Percentiles rank a stretch among this genome's conserved stretches.
Conservation (phyloP, 2,329 filamentous ascomycete genomes). For the Clarireedia hainanense region DNA sequence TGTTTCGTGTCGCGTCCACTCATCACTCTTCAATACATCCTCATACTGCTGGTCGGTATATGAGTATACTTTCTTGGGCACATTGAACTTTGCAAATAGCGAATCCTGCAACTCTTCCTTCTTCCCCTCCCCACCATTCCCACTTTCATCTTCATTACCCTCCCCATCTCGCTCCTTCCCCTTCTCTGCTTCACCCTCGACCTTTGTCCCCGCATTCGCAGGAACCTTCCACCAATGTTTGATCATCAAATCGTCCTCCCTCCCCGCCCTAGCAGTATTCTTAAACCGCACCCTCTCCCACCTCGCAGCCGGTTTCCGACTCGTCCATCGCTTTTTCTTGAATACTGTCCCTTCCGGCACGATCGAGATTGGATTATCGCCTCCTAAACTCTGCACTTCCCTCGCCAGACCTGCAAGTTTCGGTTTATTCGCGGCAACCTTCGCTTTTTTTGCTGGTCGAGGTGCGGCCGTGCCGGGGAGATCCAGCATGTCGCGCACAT, state of each 20-base stretch:
- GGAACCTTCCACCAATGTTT: conserved; percentile 62
- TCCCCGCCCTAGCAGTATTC: conserved; percentile 62
- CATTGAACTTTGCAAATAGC: conserved; percentile 79
- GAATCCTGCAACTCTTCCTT: conserved; percentile 43
- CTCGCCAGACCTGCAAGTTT: conserved; percentile 57
- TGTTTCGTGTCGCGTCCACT: conserved; percentile 91
- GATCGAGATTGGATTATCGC: conserved; percentile 60
- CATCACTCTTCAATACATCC: conserved; percentile 59
- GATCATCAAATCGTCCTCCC: conserved; percentile 48
- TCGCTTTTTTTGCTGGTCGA: conserved; percentile 68
- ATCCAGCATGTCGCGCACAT: conserved; percentile 84
- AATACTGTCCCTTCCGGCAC: conserved; percentile 52
- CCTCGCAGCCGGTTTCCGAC: conserved; percentile 45
- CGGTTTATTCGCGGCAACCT: conserved; percentile 50
- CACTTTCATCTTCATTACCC: conserved; percentile 33
- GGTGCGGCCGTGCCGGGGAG: conserved; percentile 49
- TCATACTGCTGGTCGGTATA: conserved; percentile 88
- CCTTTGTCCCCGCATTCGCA: conserved; percentile 44
- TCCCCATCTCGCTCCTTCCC: conserved; percentile 33
- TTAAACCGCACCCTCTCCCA: conserved; percentile 67
- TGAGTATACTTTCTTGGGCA: conserved; percentile 66
- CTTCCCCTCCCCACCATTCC: conserved; percentile 22
- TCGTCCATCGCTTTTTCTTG: conserved; percentile 50
- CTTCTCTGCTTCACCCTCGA: conserved; percentile 42
- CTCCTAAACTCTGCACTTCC: conserved; percentile 57